A percentile compares a stretch with the other conserved stretches of the same genome.
Conservation (phyloP, 139 green algal genomes). For the Micromonas commoda region DNA sequence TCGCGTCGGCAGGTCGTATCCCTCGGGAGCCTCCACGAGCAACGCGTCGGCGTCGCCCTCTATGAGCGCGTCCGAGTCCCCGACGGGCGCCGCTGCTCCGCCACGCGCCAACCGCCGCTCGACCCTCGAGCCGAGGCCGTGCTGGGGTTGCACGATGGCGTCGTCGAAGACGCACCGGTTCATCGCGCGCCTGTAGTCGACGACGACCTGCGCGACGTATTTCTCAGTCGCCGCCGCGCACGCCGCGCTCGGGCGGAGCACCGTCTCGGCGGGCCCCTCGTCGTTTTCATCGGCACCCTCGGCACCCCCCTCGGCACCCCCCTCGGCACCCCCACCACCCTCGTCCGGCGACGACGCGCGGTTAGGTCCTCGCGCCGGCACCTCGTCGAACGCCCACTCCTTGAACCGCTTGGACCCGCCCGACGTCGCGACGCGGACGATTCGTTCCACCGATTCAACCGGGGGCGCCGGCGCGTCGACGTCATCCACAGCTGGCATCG, state of each 20-base stretch:
- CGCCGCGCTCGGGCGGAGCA: too few relatives aligned
- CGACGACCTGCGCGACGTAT: slow-evolving; percentile 65
- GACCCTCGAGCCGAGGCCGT: background rate
- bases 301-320: too few relatives aligned
- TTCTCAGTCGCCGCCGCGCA: too few relatives aligned
- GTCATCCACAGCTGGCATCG: slow-evolving; percentile 77
- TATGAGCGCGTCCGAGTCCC: too few relatives aligned
- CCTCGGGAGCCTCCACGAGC: slow-evolving; percentile 25
- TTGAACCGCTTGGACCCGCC: background rate
- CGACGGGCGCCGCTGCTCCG: too few relatives aligned
- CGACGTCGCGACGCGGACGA: too few relatives aligned
- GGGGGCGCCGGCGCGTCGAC: slow-evolving; percentile 54
- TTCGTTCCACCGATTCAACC: too few relatives aligned
- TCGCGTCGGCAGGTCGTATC: background rate
- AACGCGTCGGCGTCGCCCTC: too few relatives aligned
- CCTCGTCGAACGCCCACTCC: background rate
- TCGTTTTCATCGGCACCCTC: too few relatives aligned
- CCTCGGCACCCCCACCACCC: slow-evolving; percentile 63
- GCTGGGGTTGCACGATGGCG: background rate
- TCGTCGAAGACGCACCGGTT: slow-evolving; percentile 64
- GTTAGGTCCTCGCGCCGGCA: background rate
- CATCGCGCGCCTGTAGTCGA: slow-evolving; percentile 70
- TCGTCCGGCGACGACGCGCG: too few relatives aligned
- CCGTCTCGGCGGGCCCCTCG: slow-evolving; percentile 68
- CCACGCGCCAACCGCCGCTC: too few relatives aligned